Conservation (phyloP, 768 basidiomycete species). For the Pulveroboletus ravenelii region DNA sequence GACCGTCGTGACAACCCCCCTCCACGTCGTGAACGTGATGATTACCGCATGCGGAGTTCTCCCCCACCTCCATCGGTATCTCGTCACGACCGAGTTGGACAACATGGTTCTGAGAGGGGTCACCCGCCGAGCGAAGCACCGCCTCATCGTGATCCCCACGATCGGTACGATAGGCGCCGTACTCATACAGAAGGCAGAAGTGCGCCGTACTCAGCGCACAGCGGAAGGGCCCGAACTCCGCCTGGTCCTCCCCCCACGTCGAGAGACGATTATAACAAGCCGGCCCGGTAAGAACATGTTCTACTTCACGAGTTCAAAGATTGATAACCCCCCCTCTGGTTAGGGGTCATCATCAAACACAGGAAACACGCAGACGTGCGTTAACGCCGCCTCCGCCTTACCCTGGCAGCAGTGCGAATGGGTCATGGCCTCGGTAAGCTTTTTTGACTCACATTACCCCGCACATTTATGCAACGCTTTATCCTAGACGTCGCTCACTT, state of each 20-base stretch:
- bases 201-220: slow-evolving; percentile 38
- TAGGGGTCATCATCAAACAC: slow-evolving; percentile 16
- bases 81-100: slow-evolving; percentile 47
- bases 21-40: slow-evolving; percentile 62
- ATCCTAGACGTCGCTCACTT: slow-evolving; percentile 61
- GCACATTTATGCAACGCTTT: background rate
- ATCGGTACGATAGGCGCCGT: slow-evolving; percentile 54
- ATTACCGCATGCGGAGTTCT: slow-evolving; percentile 56
- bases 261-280: slow-evolving; percentile 59
- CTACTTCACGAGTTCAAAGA: background rate
- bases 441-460: background rate
- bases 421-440: slow-evolving; percentile 39
- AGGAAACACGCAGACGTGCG: slow-evolving; percentile 45
- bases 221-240: slow-evolving; percentile 50
- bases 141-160: slow-evolving; percentile 48
- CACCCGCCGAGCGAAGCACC: slow-evolving; percentile 41
- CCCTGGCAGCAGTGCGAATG: slow-evolving; percentile 40
- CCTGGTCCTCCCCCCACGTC: slow-evolving; percentile 54
- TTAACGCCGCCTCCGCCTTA: slow-evolving; percentile 51
- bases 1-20: slow-evolving; percentile 64
- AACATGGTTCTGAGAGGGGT: slow-evolving; percentile 36
- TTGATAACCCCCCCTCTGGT: background rate
- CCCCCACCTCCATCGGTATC: slow-evolving; percentile 42
- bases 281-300: slow-evolving; percentile 44
- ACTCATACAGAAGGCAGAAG: slow-evolving; percentile 41